Percentiles rank a stretch among this genome's conserved stretches.
phyloP scores from a whole-genome alignment of 306 rosid genomes.

The Quercus variabilis region DNA sequence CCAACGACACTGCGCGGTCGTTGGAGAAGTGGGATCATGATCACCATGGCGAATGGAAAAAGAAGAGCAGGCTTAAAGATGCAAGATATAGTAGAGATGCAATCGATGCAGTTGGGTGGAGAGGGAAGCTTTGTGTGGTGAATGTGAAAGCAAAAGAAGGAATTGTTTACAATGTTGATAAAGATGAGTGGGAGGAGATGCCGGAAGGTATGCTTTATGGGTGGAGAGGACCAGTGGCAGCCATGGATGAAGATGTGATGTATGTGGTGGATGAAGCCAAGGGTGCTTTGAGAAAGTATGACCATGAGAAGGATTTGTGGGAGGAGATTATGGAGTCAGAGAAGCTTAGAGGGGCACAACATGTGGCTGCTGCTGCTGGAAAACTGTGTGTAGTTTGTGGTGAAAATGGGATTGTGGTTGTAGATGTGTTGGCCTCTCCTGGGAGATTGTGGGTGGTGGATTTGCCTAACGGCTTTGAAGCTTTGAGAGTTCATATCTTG shows the following conservation, averaged over 20 bases:
- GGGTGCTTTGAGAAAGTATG: slow-evolving; percentile 48
- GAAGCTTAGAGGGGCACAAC: slow-evolving; percentile 57
- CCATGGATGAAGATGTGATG: slow-evolving; percentile 74
- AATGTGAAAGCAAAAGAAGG: slow-evolving; percentile 75
- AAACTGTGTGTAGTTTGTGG: slow-evolving; percentile 56
- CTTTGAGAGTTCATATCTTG: slow-evolving; percentile 61
- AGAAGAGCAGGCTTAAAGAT: slow-evolving; percentile 36
- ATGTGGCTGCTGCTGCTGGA: slow-evolving; percentile 54
- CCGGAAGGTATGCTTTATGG: slow-evolving; percentile 72
- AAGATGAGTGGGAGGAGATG: slow-evolving; percentile 66
- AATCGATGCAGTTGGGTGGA: slow-evolving; percentile 83
- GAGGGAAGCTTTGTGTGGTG: slow-evolving; percentile 73
- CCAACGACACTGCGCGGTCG: slow-evolving; percentile 44
- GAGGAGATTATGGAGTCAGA: slow-evolving; percentile 35
- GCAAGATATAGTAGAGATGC: slow-evolving; percentile 77
- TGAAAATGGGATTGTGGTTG: slow-evolving; percentile 39
- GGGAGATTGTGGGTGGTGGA: slow-evolving; percentile 38
- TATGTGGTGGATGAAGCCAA: slow-evolving; percentile 62
- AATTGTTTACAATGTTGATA: slow-evolving; percentile 42
- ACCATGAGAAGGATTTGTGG: slow-evolving; percentile 49
- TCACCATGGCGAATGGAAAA: slow-evolving; percentile 39
- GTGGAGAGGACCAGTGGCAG: slow-evolving; percentile 77
- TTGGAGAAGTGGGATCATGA: slow-evolving; percentile 47
- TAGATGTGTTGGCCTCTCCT: slow-evolving; percentile 41
- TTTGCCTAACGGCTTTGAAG: slow-evolving; percentile 54